A percentile compares a stretch with the other conserved stretches of the same genome.
phyloP scores from a whole-genome alignment of 2,329 filamentous ascomycete genomes.

The Rhynchosporium secalis region DNA sequence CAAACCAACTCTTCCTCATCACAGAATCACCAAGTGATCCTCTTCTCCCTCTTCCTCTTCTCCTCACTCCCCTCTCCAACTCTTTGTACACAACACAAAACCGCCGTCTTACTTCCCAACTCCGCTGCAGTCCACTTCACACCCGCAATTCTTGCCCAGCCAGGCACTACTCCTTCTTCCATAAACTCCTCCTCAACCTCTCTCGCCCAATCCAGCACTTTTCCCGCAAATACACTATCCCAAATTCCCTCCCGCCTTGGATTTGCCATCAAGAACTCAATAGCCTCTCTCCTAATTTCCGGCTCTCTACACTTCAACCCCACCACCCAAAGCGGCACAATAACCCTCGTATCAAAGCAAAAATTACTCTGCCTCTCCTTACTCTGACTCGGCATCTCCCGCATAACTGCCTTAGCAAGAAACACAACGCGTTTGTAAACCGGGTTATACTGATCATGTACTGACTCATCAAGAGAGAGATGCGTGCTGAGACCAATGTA shows the following conservation, averaged over 20 bases:
- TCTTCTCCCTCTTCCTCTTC: slow-evolving; percentile 19
- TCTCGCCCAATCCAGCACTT: slow-evolving; percentile 26
- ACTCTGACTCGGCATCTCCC: slow-evolving; percentile 15
- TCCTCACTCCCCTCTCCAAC: slow-evolving; percentile 9
- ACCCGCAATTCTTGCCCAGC: slow-evolving; percentile 24
- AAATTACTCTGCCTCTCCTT: slow-evolving; percentile 43
- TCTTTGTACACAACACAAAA: slow-evolving; percentile 6
- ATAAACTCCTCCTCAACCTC: slow-evolving; percentile 27
- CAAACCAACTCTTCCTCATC: neutral
- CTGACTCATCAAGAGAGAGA: slow-evolving; percentile 23
- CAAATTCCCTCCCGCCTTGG: slow-evolving; percentile 63
- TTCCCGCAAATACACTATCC: slow-evolving; percentile 28
- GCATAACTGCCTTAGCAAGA: slow-evolving; percentile 22
- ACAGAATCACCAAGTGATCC: slow-evolving; percentile 19
- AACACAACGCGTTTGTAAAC: slow-evolving; percentile 21
- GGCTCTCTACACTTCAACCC: slow-evolving; percentile 63
- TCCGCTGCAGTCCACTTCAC: slow-evolving; percentile 7
- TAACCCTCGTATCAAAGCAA: slow-evolving; percentile 61
- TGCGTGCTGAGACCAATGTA: slow-evolving; percentile 22
- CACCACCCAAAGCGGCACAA: slow-evolving; percentile 64
- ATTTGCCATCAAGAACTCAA: slow-evolving; percentile 58
- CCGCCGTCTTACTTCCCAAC: slow-evolving; percentile 2
- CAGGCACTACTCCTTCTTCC: slow-evolving; percentile 21
- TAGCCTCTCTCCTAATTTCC: slow-evolving; percentile 57
- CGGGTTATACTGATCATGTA: slow-evolving; percentile 27